Evolutionary conservation across 805 yeast species (phyloP).

Genomic region (Saccharomycodes ludwigii): DNA sequence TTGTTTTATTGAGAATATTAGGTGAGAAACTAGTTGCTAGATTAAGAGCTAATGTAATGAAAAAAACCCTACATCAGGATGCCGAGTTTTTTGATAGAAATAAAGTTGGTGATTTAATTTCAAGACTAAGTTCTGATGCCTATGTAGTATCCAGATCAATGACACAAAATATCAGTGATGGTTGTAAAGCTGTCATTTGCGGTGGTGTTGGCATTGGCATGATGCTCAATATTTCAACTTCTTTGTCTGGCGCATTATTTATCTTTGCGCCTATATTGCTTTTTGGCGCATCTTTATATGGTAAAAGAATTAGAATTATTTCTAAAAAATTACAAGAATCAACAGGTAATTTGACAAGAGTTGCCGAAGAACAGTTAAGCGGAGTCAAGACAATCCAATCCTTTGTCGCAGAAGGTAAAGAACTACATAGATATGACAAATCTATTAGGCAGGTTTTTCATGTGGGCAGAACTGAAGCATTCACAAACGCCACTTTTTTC

Average conservation of each 20-base stretch:
- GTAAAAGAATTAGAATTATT: conserved; percentile 62
- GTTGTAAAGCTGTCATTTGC: conserved; percentile 67
- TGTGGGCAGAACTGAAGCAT: conserved; percentile 71
- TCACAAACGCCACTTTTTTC: conserved; percentile 62
- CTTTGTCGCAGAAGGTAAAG: conserved; percentile 78
- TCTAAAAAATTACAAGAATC: conserved; percentile 76
- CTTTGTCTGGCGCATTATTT: conserved; percentile 69
- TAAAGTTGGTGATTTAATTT: conserved; percentile 86
- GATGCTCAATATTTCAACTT: conserved; percentile 80
- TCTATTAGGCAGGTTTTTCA: conserved; percentile 56
- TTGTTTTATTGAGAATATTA: conserved; percentile 36
- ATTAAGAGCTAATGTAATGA: conserved; percentile 64
- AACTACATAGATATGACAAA: conserved; percentile 60
- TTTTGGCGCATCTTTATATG: conserved; percentile 68
- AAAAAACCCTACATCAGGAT: conserved; percentile 73
- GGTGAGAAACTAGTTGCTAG: conserved; percentile 86
- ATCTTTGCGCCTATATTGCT: conserved; percentile 73
- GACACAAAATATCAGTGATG: conserved; percentile 87
- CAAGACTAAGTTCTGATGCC: conserved; percentile 81
- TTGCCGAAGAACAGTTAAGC: conserved; percentile 82
- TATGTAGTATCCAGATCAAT: conserved; percentile 79
- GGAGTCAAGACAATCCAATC: conserved; percentile 85
- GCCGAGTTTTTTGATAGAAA: conserved; percentile 90
- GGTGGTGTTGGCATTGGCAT: conserved; percentile 79
- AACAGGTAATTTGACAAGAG: conserved; percentile 76